Conservation (phyloP, 1,284 basidiomycete species). For the Malassezia slooffiae region DNA sequence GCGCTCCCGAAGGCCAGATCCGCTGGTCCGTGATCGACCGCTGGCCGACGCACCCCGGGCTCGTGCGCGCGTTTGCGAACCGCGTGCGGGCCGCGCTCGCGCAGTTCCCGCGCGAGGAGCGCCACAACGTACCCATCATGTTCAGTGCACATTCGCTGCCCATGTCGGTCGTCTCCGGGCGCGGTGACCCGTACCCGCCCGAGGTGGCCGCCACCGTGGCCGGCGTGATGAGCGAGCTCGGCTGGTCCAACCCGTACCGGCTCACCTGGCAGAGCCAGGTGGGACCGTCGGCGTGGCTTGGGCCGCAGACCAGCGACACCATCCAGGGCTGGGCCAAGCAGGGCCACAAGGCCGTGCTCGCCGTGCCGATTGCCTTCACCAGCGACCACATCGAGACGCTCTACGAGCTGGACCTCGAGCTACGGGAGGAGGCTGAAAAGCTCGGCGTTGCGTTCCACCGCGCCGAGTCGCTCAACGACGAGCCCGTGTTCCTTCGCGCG, state of each 20-base stretch:
- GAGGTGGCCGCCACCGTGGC: constrained; percentile 81
- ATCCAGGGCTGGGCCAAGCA: constrained; percentile 82
- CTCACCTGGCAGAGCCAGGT: constrained; percentile 98
- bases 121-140: constrained; percentile 68
- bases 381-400: constrained; percentile 98
- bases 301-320: constrained; percentile 84
- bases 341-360: constrained; percentile 72
- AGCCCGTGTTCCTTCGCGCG: constrained; percentile 93
- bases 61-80: constrained; percentile 84
- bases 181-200: constrained; percentile 90
- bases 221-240: constrained; percentile 38
- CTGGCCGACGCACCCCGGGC: constrained; percentile 88
- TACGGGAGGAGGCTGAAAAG: constrained; percentile 77
- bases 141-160: constrained; percentile 98
- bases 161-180: constrained; percentile 53
- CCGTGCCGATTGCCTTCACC: constrained; percentile 95
- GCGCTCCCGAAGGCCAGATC: constrained; percentile 53
- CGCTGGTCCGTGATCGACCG: constrained; percentile 97
- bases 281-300: constrained; percentile 95
- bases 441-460: constrained; percentile 80
- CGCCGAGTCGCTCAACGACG: constrained; percentile 91
- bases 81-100: constrained; percentile 74
- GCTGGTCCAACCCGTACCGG: constrained; percentile 55
- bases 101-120: constrained; percentile 59
- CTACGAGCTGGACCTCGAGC: constrained; percentile 91